Evolutionary conservation across 306 rosid genomes (phyloP).

Genomic region (Dalbergia cochinchinensis): DNA sequence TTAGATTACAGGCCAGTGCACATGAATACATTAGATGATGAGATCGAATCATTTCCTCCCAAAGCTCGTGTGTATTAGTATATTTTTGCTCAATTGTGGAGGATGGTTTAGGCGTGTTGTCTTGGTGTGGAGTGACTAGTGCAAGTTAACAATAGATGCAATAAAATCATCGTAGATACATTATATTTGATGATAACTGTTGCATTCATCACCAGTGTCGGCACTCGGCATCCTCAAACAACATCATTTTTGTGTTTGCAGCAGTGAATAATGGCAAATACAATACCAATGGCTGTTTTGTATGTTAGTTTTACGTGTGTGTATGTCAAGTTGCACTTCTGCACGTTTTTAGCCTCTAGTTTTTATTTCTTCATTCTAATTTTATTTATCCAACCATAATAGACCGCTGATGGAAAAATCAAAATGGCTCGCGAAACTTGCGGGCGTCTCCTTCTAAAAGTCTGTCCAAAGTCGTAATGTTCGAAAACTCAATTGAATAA

Average conservation of each 20-base stretch:
- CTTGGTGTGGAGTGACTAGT: constrained; percentile 37
- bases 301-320: not conserved
- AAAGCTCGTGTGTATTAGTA: constrained; percentile 92
- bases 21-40: constrained; percentile 87
- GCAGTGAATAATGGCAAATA: constrained; percentile 37
- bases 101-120: constrained; percentile 28
- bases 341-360: not conserved
- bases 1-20: constrained; percentile 95
- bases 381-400: not conserved
- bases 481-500: too few relatives aligned
- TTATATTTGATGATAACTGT: constrained; percentile 50
- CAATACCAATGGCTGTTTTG: not conserved
- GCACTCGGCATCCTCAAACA: constrained; percentile 33
- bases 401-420: not conserved
- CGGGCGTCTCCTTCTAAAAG: not conserved
- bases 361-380: not conserved
- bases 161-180: constrained; percentile 48
- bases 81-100: constrained; percentile 9
- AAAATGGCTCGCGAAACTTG: not conserved
- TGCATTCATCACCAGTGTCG: constrained; percentile 44
- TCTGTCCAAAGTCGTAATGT: too few relatives aligned
- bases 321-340: not conserved
- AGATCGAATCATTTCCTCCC: constrained; percentile 91
- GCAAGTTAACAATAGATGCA: constrained; percentile 43
- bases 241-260: constrained; percentile 46